phyloP scores from a whole-genome alignment of 257 asterid genomes.

The Sherardia arvensis region DNA sequence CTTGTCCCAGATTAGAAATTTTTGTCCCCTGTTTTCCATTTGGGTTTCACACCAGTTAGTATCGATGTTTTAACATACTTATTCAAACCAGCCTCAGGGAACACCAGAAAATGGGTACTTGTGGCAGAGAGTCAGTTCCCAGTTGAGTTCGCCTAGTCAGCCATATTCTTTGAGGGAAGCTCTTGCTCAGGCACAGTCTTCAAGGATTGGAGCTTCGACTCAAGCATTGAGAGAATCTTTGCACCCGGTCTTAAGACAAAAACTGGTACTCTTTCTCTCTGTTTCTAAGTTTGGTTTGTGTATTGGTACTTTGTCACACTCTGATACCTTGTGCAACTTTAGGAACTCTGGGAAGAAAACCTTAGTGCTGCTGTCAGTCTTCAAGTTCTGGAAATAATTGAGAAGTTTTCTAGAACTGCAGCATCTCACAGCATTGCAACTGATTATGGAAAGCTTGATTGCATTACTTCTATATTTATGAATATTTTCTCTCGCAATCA shows the following conservation, averaged over 20 bases:
- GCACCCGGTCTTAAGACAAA: constrained; percentile 95
- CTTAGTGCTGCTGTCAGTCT: constrained; percentile 92
- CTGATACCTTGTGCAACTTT: constrained; percentile 19
- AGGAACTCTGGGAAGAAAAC: constrained; percentile 99
- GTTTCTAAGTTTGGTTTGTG: background rate
- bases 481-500: constrained; percentile 79
- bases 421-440: constrained; percentile 81
- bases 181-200: constrained; percentile 97
- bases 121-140: constrained; percentile 97
- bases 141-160: constrained; percentile 95
- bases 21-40: background rate
- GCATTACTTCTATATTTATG: constrained; percentile 82
- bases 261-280: constrained; percentile 45
- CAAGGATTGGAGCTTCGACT: constrained; percentile 90
- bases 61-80: constrained; percentile 16
- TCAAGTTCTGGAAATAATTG: constrained; percentile 79
- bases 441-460: constrained; percentile 96
- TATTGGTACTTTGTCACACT: background rate
- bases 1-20: background rate
- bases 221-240: constrained; percentile 92
- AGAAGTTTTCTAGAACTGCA: constrained; percentile 75
- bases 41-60: background rate
- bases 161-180: constrained; percentile 98
- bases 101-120: constrained; percentile 97
- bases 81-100: constrained; percentile 76